phyloP scores from a whole-genome alignment of 1,139 yeast genomes.

The Saccharomycopsis hybrid region DNA sequence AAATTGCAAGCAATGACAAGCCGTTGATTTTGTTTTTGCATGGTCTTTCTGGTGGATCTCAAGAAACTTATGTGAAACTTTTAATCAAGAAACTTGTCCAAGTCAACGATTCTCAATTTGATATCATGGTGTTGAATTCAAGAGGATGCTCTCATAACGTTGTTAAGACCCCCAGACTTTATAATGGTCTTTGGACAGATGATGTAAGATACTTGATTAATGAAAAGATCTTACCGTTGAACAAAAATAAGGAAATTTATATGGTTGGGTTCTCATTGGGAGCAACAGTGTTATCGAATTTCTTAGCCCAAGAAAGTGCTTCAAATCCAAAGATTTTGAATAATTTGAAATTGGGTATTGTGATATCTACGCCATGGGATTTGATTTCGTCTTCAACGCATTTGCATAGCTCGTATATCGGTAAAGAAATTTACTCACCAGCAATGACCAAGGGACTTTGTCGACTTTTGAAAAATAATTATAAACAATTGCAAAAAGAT shows the following conservation, averaged over 20 bases:
- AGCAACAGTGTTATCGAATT: conserved; percentile 49
- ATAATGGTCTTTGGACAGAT: conserved; percentile 58
- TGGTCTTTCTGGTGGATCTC: conserved; percentile 60
- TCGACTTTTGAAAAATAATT: conserved; percentile 39
- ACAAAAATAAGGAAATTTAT: conserved; percentile 47
- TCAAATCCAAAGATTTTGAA: conserved; percentile 5
- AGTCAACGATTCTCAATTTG: conserved; percentile 34
- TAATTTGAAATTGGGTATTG: conserved; percentile 26
- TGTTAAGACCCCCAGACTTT: conserved; percentile 51
- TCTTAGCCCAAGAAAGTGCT: conserved; percentile 49
- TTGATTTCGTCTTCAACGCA: conserved; percentile 37
- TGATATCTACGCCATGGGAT: conserved; percentile 55
- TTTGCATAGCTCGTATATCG: conserved; percentile 35
- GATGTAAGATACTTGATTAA: conserved; percentile 46
- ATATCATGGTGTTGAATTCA: conserved; percentile 49
- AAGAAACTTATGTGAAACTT: conserved; percentile 49
- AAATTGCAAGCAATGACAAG: conserved; percentile 24
- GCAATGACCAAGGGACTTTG: conserved; percentile 46
- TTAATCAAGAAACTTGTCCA: conserved; percentile 33
- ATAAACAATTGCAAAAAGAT: conserved; percentile 31
- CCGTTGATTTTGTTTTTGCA: conserved; percentile 51
- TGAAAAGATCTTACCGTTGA: conserved; percentile 38
- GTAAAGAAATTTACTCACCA: conserved; percentile 45
- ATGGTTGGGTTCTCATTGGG: conserved; percentile 54
- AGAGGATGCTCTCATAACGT: conserved; percentile 58